A percentile compares a stretch with the other conserved stretches of the same genome.
phyloP scores from a whole-genome alignment of 176 grass and related monocot species.

The Luzula sylvatica region DNA sequence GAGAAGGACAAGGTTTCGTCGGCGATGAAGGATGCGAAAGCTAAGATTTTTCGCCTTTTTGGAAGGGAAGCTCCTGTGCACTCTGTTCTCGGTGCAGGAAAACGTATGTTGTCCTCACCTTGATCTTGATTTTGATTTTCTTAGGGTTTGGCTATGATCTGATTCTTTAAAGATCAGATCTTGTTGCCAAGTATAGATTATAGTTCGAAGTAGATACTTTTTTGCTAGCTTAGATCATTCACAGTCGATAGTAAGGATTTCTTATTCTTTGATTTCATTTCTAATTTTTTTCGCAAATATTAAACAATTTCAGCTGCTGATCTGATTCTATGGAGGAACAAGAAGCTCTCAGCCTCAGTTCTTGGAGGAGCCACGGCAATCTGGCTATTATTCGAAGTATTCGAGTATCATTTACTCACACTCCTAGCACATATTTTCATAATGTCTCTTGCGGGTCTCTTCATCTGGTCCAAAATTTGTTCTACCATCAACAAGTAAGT shows the following conservation, averaged over 20 bases:
- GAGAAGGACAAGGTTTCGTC: constrained; percentile 48
- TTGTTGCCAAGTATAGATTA: no score
- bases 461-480: constrained; percentile 73
- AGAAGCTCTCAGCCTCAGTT: constrained; percentile 55
- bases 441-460: constrained; percentile 51
- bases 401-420: constrained; percentile 71
- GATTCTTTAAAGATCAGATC: not conserved
- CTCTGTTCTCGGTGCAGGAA: constrained; percentile 27
- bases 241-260: no score
- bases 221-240: no score
- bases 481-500: constrained; percentile 77
- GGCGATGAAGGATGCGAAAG: constrained; percentile 22
- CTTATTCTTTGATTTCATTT: constrained; percentile 13
- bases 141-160: not conserved
- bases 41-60: constrained; percentile 28
- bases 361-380: constrained; percentile 49
- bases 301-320: constrained; percentile 55
- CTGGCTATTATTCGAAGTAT: constrained; percentile 85
- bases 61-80: constrained; percentile 33
- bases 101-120: constrained; percentile 21
- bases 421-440: constrained; percentile 54
- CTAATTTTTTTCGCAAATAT: not conserved
- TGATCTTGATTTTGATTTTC: not conserved
- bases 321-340: constrained; percentile 97
- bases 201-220: no score